Percentiles rank a stretch among this genome's conserved stretches.
Evolutionary conservation across 148 eudicot genomes (phyloP).

Genomic region (Chenopodium berlandieri): DNA sequence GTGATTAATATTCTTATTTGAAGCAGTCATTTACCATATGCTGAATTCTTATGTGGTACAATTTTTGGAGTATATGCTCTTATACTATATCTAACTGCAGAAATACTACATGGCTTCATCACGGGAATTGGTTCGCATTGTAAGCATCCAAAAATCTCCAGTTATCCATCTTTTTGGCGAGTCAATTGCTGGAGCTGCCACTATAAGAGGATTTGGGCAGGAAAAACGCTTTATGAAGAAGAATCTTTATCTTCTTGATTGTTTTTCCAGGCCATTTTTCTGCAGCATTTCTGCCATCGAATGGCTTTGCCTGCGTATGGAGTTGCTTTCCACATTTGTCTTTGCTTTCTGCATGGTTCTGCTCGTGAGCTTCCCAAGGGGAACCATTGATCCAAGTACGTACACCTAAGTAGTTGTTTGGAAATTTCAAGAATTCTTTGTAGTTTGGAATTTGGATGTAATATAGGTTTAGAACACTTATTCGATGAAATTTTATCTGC

Average conservation of each 20-base stretch:
- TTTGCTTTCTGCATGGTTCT: slow-evolving; percentile 96
- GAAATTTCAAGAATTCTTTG: background rate
- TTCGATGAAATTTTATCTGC: background rate
- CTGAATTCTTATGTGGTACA: background rate
- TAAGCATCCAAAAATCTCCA: slow-evolving; percentile 93
- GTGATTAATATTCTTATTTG: background rate
- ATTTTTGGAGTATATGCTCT: background rate
- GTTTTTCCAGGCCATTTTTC: slow-evolving; percentile 94
- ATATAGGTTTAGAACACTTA: background rate
- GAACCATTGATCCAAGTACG: slow-evolving; percentile 85
- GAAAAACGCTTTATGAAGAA: slow-evolving; percentile 90
- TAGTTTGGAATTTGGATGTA: background rate
- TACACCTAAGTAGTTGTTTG: background rate
- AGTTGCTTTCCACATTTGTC: slow-evolving; percentile 80
- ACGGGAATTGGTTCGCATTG: slow-evolving; percentile 87
- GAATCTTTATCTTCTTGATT: slow-evolving; percentile 87
- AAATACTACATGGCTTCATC: slow-evolving; percentile 98
- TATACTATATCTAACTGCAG: slow-evolving; percentile 41
- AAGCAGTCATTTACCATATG: background rate
- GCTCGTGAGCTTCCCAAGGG: slow-evolving; percentile 49
- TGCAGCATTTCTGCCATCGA: slow-evolving; percentile 93
- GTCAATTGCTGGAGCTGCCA: slow-evolving; percentile 97
- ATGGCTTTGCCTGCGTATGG: slow-evolving; percentile 97
- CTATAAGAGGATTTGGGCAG: slow-evolving; percentile 97
- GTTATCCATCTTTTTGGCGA: slow-evolving; percentile 87